phyloP scores from a whole-genome alignment of 2,329 filamentous ascomycete genomes.

The Venturia carpophila region DNA sequence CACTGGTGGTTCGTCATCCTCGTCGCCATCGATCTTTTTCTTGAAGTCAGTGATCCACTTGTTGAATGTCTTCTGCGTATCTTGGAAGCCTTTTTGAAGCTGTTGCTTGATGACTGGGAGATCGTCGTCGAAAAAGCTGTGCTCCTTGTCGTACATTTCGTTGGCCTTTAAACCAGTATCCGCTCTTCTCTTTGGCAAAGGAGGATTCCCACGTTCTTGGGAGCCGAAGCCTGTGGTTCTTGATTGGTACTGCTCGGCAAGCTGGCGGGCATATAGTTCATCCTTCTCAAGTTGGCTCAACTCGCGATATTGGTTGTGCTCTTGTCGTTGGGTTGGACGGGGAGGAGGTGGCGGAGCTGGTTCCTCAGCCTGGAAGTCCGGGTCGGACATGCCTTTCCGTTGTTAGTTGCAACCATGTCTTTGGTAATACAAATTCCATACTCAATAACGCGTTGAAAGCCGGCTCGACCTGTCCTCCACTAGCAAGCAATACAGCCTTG shows the following conservation, averaged over 20 bases:
- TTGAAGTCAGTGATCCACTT: slow-evolving; percentile 84
- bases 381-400: slow-evolving; percentile 45
- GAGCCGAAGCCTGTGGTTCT: slow-evolving; percentile 28
- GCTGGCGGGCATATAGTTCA: slow-evolving; percentile 82
- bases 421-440: slow-evolving; percentile 33
- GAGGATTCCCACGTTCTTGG: slow-evolving; percentile 27
- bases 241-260: slow-evolving; percentile 78
- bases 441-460: slow-evolving; percentile 92
- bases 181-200: slow-evolving; percentile 41
- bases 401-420: slow-evolving; percentile 21
- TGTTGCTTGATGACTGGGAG: slow-evolving; percentile 89
- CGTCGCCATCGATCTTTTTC: slow-evolving; percentile 88
- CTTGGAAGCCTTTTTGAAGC: slow-evolving; percentile 84
- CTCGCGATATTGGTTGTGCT: slow-evolving; percentile 36
- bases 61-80: slow-evolving; percentile 90
- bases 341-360: slow-evolving; percentile 64
- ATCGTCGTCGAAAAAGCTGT: slow-evolving; percentile 93
- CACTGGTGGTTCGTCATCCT: slow-evolving; percentile 49
- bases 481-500: slow-evolving; percentile 80
- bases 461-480: slow-evolving; percentile 78
- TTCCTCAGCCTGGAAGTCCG: slow-evolving; percentile 42
- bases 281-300: slow-evolving; percentile 82
- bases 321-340: slow-evolving; percentile 54
- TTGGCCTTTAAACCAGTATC: slow-evolving; percentile 49
- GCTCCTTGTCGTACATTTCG: slow-evolving; percentile 55